Evolutionary conservation across 768 basidiomycete genomes (phyloP).

Genomic region (Pisolithus sp.): DNA sequence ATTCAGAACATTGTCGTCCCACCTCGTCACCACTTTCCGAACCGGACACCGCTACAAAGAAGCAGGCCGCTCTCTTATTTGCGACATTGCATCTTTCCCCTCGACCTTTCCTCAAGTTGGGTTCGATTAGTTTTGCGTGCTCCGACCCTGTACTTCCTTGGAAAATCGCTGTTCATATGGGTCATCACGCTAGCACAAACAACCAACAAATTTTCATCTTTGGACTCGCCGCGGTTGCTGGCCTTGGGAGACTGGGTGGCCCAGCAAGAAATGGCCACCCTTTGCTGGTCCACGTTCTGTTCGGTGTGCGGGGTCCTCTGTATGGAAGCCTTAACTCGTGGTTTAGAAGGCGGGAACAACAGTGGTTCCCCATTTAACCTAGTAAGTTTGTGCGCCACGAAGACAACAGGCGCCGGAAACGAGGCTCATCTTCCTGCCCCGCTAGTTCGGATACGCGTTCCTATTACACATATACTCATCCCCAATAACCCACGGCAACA

Average conservation of each 20-base stretch:
- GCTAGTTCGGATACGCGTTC: slow-evolving; percentile 71
- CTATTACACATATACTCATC: slow-evolving; percentile 69
- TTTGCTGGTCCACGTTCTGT: slow-evolving; percentile 72
- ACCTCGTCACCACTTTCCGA: slow-evolving; percentile 32
- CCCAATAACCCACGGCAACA: slow-evolving; percentile 47
- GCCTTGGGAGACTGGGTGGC: slow-evolving; percentile 40
- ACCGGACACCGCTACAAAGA: slow-evolving; percentile 15
- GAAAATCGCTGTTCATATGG: slow-evolving; percentile 54
- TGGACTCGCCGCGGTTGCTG: slow-evolving; percentile 26
- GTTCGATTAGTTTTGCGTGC: slow-evolving; percentile 55
- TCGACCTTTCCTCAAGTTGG: slow-evolving; percentile 54
- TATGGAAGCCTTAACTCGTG: slow-evolving; percentile 60
- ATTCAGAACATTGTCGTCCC: slow-evolving; percentile 77
- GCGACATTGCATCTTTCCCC: slow-evolving; percentile 47
- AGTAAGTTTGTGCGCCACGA: slow-evolving; percentile 36
- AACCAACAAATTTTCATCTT: slow-evolving; percentile 34
- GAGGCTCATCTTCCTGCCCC: slow-evolving; percentile 1
- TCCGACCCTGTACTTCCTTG: slow-evolving; percentile 59
- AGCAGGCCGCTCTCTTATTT: slow-evolving; percentile 18
- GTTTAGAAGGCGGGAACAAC: slow-evolving; percentile 55
- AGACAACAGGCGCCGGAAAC: slow-evolving; percentile 2
- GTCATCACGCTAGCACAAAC: slow-evolving; percentile 52
- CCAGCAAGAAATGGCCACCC: slow-evolving; percentile 47
- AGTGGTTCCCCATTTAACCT: slow-evolving; percentile 65
- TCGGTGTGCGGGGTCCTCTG: slow-evolving; percentile 60